phyloP scores from a whole-genome alignment of 768 basidiomycete species.

The button mushroom (Agaricus bisporus) region DNA sequence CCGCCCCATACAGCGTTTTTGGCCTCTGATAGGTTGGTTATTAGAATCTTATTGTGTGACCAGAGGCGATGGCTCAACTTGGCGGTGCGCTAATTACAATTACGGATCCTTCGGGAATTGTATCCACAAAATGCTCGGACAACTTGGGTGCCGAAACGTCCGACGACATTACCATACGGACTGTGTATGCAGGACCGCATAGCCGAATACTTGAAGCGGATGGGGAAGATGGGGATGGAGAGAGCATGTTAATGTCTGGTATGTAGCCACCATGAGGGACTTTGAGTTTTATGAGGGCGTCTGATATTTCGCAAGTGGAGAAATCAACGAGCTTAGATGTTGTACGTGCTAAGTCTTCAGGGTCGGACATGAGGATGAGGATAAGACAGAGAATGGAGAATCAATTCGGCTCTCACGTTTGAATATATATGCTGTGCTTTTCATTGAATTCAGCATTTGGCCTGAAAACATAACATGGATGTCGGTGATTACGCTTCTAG shows the following conservation, averaged over 20 bases:
- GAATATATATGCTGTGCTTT: too few relatives aligned
- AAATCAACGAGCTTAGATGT: constrained; percentile 28
- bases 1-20: constrained; percentile 92
- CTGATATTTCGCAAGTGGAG: constrained; percentile 82
- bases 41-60: neutral
- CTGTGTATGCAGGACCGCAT: constrained; percentile 84
- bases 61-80: constrained; percentile 33
- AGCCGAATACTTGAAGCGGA: constrained; percentile 25
- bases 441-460: too few relatives aligned
- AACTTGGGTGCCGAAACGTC: constrained; percentile 59
- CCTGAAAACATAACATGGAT: neutral
- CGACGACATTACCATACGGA: constrained; percentile 64
- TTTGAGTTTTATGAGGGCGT: constrained; percentile 80
- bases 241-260: constrained; percentile 65
- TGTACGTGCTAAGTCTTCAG: neutral
- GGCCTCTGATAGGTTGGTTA: constrained; percentile 32
- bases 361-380: constrained; percentile 14
- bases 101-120: constrained; percentile 54
- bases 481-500: constrained; percentile 3
- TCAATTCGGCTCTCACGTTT: too few relatives aligned
- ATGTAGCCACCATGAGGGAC: constrained; percentile 68
- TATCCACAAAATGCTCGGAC: constrained; percentile 77
- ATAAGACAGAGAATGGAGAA: constrained; percentile 14
- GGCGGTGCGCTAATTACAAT: constrained; percentile 72
- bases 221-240: constrained; percentile 34